Conservation (phyloP, 495 filamentous ascomycete species). For the Talaromyces proteolyticus region DNA sequence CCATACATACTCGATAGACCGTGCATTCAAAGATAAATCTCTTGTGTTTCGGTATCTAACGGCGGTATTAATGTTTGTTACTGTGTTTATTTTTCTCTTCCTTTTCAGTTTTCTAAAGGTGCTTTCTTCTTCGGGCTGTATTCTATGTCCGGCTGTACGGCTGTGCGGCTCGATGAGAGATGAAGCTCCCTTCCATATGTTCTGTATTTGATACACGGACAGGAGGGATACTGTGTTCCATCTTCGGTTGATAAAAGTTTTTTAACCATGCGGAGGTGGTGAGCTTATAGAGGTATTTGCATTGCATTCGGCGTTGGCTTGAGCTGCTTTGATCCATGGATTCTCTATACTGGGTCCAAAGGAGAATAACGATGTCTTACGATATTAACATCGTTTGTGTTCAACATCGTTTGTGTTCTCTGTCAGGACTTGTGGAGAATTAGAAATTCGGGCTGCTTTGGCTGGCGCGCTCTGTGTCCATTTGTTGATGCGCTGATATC, state of each 20-base stretch:
- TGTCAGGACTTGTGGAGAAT: constrained; percentile 39
- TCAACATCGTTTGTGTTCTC: constrained; percentile 16
- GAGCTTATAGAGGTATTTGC: constrained; percentile 31
- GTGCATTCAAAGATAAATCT: constrained; percentile 41
- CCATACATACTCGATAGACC: constrained; percentile 13
- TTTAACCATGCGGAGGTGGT: constrained; percentile 2
- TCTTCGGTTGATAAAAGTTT: constrained; percentile 11
- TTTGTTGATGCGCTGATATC: constrained; percentile 17
- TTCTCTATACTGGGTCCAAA: constrained; percentile 30
- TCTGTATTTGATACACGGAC: background rate
- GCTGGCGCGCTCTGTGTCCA: constrained; percentile 25
- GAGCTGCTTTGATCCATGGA: constrained; percentile 37
- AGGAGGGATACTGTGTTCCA: background rate
- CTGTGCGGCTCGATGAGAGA: background rate
- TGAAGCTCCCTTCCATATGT: background rate
- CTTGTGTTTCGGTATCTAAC: constrained; percentile 46
- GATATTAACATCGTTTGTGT: constrained; percentile 18
- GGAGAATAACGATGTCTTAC: constrained; percentile 22
- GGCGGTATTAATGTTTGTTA: constrained; percentile 28
- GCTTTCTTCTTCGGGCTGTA: constrained; percentile 20
- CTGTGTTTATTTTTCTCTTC: constrained; percentile 23
- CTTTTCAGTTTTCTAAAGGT: constrained; percentile 16
- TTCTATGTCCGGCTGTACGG: no score
- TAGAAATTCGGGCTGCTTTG: constrained; percentile 23
- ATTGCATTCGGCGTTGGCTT: constrained; percentile 48